These are phyloP conservation scores for Rhodotorula glutinis DNA, from an alignment of 1,284 basidiomycete genomes.

Conservation along the genomic window DNA sequence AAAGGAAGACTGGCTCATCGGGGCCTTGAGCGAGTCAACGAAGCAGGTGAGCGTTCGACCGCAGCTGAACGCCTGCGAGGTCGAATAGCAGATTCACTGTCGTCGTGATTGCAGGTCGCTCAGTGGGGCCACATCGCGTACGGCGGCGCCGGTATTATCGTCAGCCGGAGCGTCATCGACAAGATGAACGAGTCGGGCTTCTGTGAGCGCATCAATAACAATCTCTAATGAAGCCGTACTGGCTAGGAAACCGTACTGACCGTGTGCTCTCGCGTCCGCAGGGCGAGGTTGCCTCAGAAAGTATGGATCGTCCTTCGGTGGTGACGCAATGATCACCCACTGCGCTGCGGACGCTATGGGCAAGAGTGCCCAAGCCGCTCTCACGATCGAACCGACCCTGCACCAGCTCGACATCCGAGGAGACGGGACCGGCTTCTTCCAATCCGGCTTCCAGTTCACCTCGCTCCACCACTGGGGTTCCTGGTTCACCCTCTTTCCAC, in stretches of 20 bases:
- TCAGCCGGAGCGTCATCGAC: slow-evolving; percentile 32
- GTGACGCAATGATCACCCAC: slow-evolving; percentile 39
- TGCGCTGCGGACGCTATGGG: slow-evolving; percentile 40
- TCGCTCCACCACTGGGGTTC: slow-evolving; percentile 42
- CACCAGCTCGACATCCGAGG: slow-evolving; percentile 44
- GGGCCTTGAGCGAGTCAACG: slow-evolving; percentile 38
- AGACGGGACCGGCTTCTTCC: slow-evolving; percentile 43
- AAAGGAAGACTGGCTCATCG: slow-evolving; percentile 31
- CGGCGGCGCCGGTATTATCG: slow-evolving; percentile 40
- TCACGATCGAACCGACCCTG: slow-evolving; percentile 38
- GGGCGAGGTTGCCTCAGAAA: slow-evolving; percentile 25
- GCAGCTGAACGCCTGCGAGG: no score
- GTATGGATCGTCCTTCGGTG: slow-evolving; percentile 31
- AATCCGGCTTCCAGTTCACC: slow-evolving; percentile 42
- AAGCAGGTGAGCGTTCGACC: slow-evolving; percentile 27
- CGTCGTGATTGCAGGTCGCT: slow-evolving; percentile 14
- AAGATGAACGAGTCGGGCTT: slow-evolving; percentile 38
- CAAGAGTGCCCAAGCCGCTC: slow-evolving; percentile 26
- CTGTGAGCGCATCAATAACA: no score
- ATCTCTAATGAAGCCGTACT: no score
- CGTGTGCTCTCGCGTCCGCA: neutral
- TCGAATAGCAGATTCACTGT: no score
- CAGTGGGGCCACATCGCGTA: slow-evolving; percentile 42
- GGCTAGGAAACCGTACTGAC: neutral
- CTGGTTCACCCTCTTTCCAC: slow-evolving; percentile 39